Conservation (phyloP, 331 rosid genomes). For the Prunus yedoensis region DNA sequence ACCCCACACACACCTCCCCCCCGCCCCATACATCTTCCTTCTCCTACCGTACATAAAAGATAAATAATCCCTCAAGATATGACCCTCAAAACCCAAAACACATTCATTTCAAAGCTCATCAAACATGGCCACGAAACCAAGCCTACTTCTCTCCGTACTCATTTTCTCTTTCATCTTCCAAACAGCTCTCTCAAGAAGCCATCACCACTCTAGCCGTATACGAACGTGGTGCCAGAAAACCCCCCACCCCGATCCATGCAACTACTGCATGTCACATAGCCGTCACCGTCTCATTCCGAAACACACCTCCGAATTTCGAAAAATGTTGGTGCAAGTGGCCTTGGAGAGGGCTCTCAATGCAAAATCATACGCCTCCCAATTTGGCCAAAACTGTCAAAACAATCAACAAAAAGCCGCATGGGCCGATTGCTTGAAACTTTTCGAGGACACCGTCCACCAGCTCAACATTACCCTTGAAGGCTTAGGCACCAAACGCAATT, state of each 20-base stretch:
- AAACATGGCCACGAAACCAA: constrained; percentile 32
- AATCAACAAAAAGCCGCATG: constrained; percentile 43
- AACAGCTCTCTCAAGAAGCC: constrained; percentile 39
- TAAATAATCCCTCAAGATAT: constrained; percentile 25
- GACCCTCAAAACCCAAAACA: constrained; percentile 24
- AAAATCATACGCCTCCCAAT: constrained; percentile 10
- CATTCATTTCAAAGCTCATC: constrained; percentile 11
- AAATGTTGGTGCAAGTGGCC: constrained; percentile 40
- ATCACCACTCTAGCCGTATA: constrained; percentile 23
- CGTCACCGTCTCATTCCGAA: constrained; percentile 31
- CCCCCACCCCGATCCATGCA: constrained; percentile 74
- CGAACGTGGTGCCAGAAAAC: constrained; percentile 77
- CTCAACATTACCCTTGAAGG: constrained; percentile 60
- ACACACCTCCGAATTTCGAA: constrained; percentile 50
- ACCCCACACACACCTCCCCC: too few relatives aligned
- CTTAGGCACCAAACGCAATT: constrained; percentile 19
- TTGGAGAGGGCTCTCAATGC: constrained; percentile 44
- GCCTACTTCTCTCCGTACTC: constrained; percentile 14
- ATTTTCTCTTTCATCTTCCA: constrained; percentile 36
- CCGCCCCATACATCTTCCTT: background rate
- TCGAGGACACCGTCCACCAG: constrained; percentile 50
- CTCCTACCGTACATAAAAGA: constrained; percentile 10
- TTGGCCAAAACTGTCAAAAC: constrained; percentile 16
- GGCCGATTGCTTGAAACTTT: constrained; percentile 64
- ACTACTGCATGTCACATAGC: constrained; percentile 41